phyloP scores from a whole-genome alignment of 306 rosid species.

The Medicago lupulina region DNA sequence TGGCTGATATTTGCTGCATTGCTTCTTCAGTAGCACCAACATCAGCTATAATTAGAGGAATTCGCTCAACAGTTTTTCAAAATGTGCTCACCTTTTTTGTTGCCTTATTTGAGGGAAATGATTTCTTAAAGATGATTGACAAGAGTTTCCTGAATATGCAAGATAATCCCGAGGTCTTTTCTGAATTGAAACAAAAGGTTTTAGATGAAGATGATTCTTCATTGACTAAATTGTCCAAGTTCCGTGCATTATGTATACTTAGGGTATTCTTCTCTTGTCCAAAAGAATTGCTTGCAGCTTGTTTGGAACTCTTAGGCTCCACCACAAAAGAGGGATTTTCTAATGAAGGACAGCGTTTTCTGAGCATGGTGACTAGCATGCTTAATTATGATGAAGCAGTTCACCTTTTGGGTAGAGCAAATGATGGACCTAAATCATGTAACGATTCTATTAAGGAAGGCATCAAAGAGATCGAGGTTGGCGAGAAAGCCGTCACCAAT shows the following conservation, averaged over 20 bases:
- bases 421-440: constrained; percentile 47
- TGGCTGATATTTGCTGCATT: constrained; percentile 69
- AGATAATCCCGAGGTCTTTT: constrained; percentile 60
- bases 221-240: constrained; percentile 58
- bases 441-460: constrained; percentile 46
- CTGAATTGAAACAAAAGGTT: constrained; percentile 63
- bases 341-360: constrained; percentile 58
- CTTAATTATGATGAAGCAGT: constrained; percentile 48
- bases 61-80: constrained; percentile 81
- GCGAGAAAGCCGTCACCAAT: constrained; percentile 50
- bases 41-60: constrained; percentile 77
- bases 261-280: constrained; percentile 75
- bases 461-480: constrained; percentile 41
- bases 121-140: constrained; percentile 61
- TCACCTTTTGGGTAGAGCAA: constrained; percentile 45
- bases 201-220: constrained; percentile 66
- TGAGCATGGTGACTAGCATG: constrained; percentile 62
- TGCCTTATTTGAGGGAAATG: constrained; percentile 70
- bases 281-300: constrained; percentile 79
- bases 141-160: constrained; percentile 65
- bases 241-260: constrained; percentile 64
- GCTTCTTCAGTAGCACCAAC: constrained; percentile 72
- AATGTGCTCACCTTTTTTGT: constrained; percentile 71
- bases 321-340: constrained; percentile 61
- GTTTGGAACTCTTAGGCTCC: constrained; percentile 69